phyloP scores from a whole-genome alignment of 805 yeast species.

The Yarrowia keelungensis region DNA sequence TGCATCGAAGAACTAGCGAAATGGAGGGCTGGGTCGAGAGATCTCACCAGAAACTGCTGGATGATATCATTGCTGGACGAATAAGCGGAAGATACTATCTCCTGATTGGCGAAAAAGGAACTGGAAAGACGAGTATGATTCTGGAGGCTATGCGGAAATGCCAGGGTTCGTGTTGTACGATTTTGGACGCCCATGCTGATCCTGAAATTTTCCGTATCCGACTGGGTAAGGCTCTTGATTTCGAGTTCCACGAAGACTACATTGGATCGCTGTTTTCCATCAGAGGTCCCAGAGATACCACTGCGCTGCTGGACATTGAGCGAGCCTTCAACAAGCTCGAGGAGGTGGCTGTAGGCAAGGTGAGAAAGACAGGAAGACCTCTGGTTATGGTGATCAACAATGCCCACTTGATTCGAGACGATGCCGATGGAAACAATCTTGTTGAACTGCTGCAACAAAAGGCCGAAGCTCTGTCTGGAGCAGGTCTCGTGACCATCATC shows the following conservation, averaged over 20 bases:
- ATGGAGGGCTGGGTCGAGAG: constrained; percentile 69
- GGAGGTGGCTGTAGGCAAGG: constrained; percentile 64
- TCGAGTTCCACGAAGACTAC: constrained; percentile 78
- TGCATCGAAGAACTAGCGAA: constrained; percentile 51
- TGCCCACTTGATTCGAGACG: constrained; percentile 75
- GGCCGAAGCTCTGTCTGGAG: constrained; percentile 78
- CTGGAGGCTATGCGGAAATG: constrained; percentile 72
- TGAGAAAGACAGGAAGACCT: constrained; percentile 57
- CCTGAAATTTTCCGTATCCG: constrained; percentile 81
- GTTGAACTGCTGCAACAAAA: constrained; percentile 82
- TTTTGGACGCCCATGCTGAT: constrained; percentile 84
- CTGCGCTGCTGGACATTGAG: constrained; percentile 81
- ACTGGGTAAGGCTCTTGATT: constrained; percentile 76
- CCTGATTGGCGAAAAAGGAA: constrained; percentile 83
- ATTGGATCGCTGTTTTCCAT: constrained; percentile 82
- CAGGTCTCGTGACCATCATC: constrained; percentile 71
- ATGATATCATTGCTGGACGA: constrained; percentile 70
- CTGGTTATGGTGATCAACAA: constrained; percentile 74
- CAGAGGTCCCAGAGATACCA: constrained; percentile 84
- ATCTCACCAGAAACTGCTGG: constrained; percentile 68
- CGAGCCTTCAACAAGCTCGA: constrained; percentile 80
- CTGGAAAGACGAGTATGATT: constrained; percentile 81
- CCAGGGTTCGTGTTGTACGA: constrained; percentile 67
- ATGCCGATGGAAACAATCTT: constrained; percentile 72
- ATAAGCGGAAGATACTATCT: constrained; percentile 72